phyloP scores from a whole-genome alignment of 176 grass and related monocot genomes.

The Tillandsia leiboldiana region DNA sequence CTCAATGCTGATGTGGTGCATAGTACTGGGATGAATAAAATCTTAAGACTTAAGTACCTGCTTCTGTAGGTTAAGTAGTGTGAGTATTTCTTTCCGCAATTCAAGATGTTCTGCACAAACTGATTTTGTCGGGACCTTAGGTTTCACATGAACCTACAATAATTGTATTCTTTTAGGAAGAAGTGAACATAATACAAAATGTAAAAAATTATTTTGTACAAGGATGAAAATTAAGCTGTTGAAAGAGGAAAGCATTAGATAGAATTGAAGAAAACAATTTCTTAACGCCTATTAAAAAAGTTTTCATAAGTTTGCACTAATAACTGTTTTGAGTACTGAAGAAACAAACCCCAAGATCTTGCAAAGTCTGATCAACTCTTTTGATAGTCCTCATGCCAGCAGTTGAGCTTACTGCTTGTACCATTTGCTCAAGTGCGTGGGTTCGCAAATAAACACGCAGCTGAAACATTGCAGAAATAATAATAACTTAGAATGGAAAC shows the following conservation, averaged over 20 bases:
- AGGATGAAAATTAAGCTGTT: background rate
- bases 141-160: conserved; percentile 90
- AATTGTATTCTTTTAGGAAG: conserved; percentile 1
- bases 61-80: conserved; percentile 94
- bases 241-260: background rate
- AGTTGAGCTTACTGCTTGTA: conserved; percentile 73
- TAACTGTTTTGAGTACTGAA: conserved; percentile 1
- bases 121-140: conserved; percentile 94
- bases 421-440: conserved; percentile 92
- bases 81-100: conserved; percentile 93
- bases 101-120: conserved; percentile 97
- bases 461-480: conserved; percentile 35
- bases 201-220: background rate
- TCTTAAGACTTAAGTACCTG: conserved; percentile 42
- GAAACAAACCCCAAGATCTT: conserved; percentile 80
- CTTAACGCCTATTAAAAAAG: conserved; percentile 2
- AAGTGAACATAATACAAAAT: background rate
- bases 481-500: background rate
- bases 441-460: conserved; percentile 86
- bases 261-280: background rate
- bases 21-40: conserved; percentile 10
- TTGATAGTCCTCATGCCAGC: conserved; percentile 83
- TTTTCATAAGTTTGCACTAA: too few species aligned
- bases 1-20: background rate
- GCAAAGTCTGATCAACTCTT: conserved; percentile 82